phyloP scores from a whole-genome alignment of 1,284 basidiomycete genomes.

The Lentinula novae-zelandiae region DNA sequence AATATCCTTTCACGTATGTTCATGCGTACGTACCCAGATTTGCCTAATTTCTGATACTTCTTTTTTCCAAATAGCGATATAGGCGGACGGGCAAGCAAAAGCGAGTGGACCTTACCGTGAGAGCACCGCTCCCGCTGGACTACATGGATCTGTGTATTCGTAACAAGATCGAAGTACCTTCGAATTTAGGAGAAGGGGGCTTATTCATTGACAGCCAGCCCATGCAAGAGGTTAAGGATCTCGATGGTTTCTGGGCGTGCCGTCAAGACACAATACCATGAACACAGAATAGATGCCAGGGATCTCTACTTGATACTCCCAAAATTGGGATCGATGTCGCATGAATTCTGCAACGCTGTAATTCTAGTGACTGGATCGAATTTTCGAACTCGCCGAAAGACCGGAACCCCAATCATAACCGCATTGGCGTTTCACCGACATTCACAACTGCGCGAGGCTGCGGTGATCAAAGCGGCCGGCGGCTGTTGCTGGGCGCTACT shows the following conservation, averaged over 20 bases:
- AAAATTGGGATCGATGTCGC: too few relatives aligned
- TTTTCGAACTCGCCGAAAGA: too few relatives aligned
- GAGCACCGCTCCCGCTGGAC: constrained; percentile 49
- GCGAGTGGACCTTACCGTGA: constrained; percentile 44
- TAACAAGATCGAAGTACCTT: constrained; percentile 34
- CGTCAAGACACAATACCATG: too few relatives aligned
- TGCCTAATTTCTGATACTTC: neutral
- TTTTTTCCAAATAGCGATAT: constrained; percentile 39
- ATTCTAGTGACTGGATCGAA: too few relatives aligned
- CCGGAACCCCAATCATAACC: too few relatives aligned
- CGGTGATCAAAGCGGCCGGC: neutral
- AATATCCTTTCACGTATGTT: constrained; percentile 49
- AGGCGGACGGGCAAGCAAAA: constrained; percentile 37
- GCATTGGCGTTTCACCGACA: neutral
- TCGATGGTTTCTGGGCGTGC: constrained; percentile 37
- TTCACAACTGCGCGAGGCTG: too few relatives aligned
- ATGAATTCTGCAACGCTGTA: too few relatives aligned
- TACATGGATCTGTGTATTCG: constrained; percentile 46
- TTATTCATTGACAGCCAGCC: constrained; percentile 40
- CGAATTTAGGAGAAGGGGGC: constrained; percentile 37
- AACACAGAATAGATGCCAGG: too few relatives aligned
- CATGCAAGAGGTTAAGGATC: constrained; percentile 31
- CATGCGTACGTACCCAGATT: neutral
- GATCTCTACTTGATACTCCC: too few relatives aligned
- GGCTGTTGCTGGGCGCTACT: neutral